phyloP scores from a whole-genome alignment of 1,139 yeast species.

The Candida pseudoviswanathii region DNA sequence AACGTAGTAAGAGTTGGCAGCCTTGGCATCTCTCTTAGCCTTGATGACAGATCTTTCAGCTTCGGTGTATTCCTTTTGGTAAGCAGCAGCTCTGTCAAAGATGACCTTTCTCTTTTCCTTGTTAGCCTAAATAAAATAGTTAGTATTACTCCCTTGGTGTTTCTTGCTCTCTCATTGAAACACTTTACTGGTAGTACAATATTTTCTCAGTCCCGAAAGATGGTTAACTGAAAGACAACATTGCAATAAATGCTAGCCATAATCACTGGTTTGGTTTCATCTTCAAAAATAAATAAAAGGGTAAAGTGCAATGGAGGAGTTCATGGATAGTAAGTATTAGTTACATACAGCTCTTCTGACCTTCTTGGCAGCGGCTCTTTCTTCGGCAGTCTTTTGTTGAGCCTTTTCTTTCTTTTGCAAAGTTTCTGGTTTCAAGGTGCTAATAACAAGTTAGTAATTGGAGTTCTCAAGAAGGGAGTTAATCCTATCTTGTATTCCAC shows the following conservation, averaged over 20 bases:
- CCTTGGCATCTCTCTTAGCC: constrained; percentile 97
- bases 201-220: constrained; percentile 96
- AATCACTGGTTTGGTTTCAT: constrained; percentile 60
- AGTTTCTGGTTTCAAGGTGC: constrained; percentile 81
- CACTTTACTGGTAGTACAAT: constrained; percentile 1
- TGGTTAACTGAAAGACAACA: constrained; percentile 97
- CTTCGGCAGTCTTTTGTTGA: constrained; percentile 82
- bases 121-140: constrained; percentile 59
- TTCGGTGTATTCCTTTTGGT: constrained; percentile 94
- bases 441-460: constrained; percentile 18
- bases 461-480: constrained; percentile 5
- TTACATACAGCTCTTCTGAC: constrained; percentile 89
- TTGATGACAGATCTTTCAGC: constrained; percentile 91
- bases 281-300: constrained; percentile 45
- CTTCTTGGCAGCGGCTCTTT: constrained; percentile 84
- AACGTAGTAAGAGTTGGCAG: constrained; percentile 94
- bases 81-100: constrained; percentile 97
- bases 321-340: background rate
- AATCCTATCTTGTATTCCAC: too few relatives aligned
- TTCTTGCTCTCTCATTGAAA: background rate
- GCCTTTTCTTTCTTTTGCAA: constrained; percentile 94
- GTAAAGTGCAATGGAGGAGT: constrained; percentile 4
- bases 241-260: constrained; percentile 78
- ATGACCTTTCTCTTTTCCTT: constrained; percentile 93
- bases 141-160: constrained; percentile 29